A percentile compares a stretch with the other conserved stretches of the same genome.
These are phyloP conservation scores for Kwoniella dejecticola DNA, from an alignment of 768 basidiomycete genomes.

Conservation along the genomic window DNA sequence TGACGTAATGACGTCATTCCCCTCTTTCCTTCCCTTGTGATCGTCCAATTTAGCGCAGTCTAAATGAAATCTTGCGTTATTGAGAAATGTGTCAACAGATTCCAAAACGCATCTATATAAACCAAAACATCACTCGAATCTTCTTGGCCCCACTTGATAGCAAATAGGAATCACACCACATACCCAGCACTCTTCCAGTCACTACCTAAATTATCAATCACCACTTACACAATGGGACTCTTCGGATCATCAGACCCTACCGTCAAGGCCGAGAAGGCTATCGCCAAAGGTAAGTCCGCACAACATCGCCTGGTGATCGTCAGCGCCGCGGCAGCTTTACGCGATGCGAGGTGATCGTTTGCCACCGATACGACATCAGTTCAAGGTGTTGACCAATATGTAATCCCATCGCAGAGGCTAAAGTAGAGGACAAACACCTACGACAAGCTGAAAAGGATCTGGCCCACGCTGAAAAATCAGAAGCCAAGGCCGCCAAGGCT, in stretches of 20 bases:
- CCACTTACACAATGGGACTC: conserved; percentile 40
- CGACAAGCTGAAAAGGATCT: conserved; percentile 64
- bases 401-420: conserved; percentile 27
- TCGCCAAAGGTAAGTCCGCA: conserved; percentile 46
- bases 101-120: not conserved
- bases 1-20: conserved; percentile 29
- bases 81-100: not conserved
- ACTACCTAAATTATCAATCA: conserved; percentile 2
- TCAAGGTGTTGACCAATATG: not conserved
- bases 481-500: conserved; percentile 62
- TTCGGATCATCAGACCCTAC: conserved; percentile 46
- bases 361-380: no score
- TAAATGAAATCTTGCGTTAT: not conserved
- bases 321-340: no score
- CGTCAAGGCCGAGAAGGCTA: conserved; percentile 46
- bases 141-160: conserved; percentile 1
- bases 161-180: no score
- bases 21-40: not conserved
- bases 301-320: no score
- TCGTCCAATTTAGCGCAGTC: conserved; percentile 5
- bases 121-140: no score
- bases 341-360: no score
- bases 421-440: conserved; percentile 61
- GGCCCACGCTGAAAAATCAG: conserved; percentile 61
- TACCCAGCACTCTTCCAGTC: not conserved